Conservation (phyloP, 306 rosid genomes). For the Crotalaria pallida region DNA sequence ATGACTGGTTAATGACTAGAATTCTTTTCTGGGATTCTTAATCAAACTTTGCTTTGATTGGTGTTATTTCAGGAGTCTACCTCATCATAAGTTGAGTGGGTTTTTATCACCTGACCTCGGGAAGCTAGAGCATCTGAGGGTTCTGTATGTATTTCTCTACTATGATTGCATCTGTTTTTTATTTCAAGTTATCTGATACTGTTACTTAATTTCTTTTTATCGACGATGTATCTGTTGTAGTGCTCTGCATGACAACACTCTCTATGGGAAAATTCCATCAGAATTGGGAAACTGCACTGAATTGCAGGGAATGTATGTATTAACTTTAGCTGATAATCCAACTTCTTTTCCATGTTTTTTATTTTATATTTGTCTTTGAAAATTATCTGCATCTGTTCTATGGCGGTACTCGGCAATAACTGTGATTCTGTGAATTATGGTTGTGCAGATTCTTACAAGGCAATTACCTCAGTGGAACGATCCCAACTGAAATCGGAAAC, state of each 20-base stretch:
- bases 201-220: conserved; percentile 18
- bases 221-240: conserved; percentile 41
- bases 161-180: not conserved
- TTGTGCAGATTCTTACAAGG: conserved; percentile 86
- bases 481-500: conserved; percentile 83
- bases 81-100: conserved; percentile 77
- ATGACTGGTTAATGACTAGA: conserved; percentile 2
- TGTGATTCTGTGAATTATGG: conserved; percentile 19
- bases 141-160: conserved; percentile 60
- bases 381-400: not conserved
- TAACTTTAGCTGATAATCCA: conserved; percentile 10
- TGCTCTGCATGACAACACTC: conserved; percentile 74
- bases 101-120: conserved; percentile 75
- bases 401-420: conserved; percentile 15
- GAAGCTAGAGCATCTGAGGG: conserved; percentile 70
- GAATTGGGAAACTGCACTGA: conserved; percentile 88
- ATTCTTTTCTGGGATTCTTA: conserved; percentile 15
- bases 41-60: conserved; percentile 33
- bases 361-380: conserved; percentile 14
- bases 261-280: conserved; percentile 85
- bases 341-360: conserved; percentile 5
- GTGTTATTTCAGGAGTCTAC: conserved; percentile 57
- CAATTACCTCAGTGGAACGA: conserved; percentile 81
- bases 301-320: conserved; percentile 70
- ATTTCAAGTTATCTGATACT: not conserved